Percentiles rank a stretch among this genome's conserved stretches.
Evolutionary conservation across 179 eudicot genomes (phyloP).

Genomic region (Silene vulgaris): DNA sequence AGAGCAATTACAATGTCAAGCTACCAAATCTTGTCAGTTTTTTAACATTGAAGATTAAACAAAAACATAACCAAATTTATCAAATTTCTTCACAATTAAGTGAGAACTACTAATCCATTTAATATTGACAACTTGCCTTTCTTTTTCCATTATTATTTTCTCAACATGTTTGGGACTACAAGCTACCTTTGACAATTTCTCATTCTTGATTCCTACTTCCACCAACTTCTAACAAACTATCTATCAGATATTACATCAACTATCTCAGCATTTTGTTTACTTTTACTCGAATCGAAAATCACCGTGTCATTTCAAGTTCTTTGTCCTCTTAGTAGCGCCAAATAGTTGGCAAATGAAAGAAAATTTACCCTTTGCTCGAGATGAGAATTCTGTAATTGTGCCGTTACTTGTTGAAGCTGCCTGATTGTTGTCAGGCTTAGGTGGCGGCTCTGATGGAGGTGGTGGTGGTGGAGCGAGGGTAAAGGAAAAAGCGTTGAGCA

Average conservation of each 20-base stretch:
- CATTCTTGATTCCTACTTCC: neutral
- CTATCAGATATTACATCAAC: neutral
- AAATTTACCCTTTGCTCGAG: neutral
- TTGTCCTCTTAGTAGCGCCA: neutral
- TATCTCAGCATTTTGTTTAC: neutral
- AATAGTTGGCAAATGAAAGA: neutral
- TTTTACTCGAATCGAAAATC: neutral
- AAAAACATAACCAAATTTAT: no score
- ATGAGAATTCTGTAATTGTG: neutral
- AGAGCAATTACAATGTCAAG: neutral
- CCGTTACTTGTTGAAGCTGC: neutral
- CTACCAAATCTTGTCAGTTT: neutral
- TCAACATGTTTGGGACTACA: neutral
- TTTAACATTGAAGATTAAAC: neutral
- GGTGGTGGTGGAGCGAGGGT: constrained; percentile 42
- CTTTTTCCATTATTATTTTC: neutral
- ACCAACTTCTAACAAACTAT: neutral
- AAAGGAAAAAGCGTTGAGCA: constrained; percentile 62
- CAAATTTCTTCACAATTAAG: neutral
- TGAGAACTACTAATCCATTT: neutral
- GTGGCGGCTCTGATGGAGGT: neutral
- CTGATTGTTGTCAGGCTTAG: neutral
- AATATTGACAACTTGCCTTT: neutral
- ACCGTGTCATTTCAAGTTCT: neutral
- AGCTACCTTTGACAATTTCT: constrained; percentile 6